These are phyloP conservation scores for Venturia carpophila DNA, from an alignment of 2,329 filamentous ascomycete genomes.

Conservation along the genomic window DNA sequence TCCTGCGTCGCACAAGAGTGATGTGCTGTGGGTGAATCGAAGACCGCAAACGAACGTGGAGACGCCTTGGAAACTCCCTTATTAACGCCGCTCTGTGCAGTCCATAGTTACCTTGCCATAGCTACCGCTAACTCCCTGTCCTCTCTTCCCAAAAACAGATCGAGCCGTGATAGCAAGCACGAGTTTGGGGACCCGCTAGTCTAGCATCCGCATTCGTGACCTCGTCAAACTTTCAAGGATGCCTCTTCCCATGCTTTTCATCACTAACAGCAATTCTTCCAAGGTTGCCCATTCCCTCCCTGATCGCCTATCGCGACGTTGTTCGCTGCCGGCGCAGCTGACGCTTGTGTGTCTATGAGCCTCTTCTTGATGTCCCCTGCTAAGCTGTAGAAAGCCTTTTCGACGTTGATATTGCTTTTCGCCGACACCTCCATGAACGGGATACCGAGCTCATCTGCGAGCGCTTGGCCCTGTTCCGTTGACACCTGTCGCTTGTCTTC, in stretches of 20 bases:
- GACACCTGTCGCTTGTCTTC: slow-evolving; percentile 96
- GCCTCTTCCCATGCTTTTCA: not conserved
- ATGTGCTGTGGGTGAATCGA: not conserved
- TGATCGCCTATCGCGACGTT: slow-evolving; percentile 12
- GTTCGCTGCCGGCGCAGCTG: slow-evolving; percentile 11
- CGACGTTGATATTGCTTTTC: slow-evolving; percentile 99
- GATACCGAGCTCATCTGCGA: slow-evolving; percentile 93
- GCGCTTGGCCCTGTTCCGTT: slow-evolving; percentile 83
- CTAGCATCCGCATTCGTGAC: not conserved
- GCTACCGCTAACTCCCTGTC: not conserved
- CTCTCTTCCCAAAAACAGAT: not conserved
- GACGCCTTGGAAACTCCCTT: not conserved
- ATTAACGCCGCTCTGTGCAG: slow-evolving; percentile 6
- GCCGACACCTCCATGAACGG: slow-evolving; percentile 98
- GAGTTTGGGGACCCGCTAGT: not conserved
- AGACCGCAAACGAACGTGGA: not conserved
- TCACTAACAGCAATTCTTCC: slow-evolving; percentile 19
- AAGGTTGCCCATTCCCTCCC: slow-evolving; percentile 8
- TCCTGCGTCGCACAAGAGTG: not conserved
- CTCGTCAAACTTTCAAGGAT: not conserved
- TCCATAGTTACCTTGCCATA: not conserved
- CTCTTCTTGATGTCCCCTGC: slow-evolving; percentile 97
- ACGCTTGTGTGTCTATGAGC: slow-evolving; percentile 68
- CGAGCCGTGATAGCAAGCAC: not conserved
- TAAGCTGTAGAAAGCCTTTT: slow-evolving; percentile 94